Conservation (phyloP, 2,329 filamentous ascomycete species). For the Salinomyces thailandicus region DNA sequence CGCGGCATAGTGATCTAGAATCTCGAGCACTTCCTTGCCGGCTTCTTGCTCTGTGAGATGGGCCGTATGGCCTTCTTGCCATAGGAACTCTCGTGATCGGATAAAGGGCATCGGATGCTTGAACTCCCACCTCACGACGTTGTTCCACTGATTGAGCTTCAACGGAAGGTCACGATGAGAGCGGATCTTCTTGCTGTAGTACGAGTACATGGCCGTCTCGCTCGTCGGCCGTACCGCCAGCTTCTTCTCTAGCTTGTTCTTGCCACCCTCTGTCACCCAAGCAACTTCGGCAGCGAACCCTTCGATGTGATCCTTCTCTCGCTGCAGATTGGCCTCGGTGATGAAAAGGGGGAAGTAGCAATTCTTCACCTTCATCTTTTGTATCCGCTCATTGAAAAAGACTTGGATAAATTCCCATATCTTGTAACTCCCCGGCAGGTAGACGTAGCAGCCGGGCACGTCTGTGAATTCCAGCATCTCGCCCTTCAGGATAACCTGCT, state of each 20-base stretch:
- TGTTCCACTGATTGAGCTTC: slow-evolving; percentile 97
- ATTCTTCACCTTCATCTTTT: slow-evolving; percentile 86
- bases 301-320: slow-evolving; percentile 93
- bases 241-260: slow-evolving; percentile 78
- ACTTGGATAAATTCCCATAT: slow-evolving; percentile 58
- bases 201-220: slow-evolving; percentile 84
- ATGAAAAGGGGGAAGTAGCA: slow-evolving; percentile 96
- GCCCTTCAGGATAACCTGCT: slow-evolving; percentile 92
- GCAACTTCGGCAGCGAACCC: slow-evolving; percentile 93
- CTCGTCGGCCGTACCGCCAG: slow-evolving; percentile 60
- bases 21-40: slow-evolving; percentile 77
- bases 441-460: slow-evolving; percentile 93
- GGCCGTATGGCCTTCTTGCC: slow-evolving; percentile 94
- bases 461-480: slow-evolving; percentile 98
- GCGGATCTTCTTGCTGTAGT: slow-evolving; percentile 95
- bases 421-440: slow-evolving; percentile 59
- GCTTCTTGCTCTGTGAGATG: slow-evolving; percentile 77
- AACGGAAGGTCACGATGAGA: slow-evolving; percentile 90
- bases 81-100: slow-evolving; percentile 86
- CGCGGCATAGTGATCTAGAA: slow-evolving; percentile 82
- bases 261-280: slow-evolving; percentile 84
- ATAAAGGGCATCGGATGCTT: slow-evolving; percentile 84
- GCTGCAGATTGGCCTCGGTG: slow-evolving; percentile 72
- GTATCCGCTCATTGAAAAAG: slow-evolving; percentile 58
- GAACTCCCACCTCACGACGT: slow-evolving; percentile 89